Conservation (phyloP, 2,329 filamentous ascomycete species). For the Talaromyces sp. region DNA sequence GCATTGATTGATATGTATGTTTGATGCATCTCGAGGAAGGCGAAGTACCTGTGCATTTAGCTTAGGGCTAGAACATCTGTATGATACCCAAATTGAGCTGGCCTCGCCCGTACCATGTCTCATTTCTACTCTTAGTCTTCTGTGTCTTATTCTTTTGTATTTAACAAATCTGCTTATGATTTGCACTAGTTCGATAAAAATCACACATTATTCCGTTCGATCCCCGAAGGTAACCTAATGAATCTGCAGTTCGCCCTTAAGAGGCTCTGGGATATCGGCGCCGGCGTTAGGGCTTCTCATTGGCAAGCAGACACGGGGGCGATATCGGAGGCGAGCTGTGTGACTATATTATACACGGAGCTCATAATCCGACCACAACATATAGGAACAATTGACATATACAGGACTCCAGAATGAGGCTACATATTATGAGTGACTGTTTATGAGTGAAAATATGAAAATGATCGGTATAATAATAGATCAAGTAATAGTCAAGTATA, state of each 20-base stretch:
- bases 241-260: neutral
- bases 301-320: neutral
- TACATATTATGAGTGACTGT: neutral
- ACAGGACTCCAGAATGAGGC: neutral
- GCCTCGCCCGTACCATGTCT: neutral
- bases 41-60: neutral
- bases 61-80: constrained; percentile 8
- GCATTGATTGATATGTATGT: neutral
- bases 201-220: too few species aligned
- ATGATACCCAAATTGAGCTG: constrained; percentile 12
- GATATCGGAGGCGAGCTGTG: neutral
- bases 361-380: neutral
- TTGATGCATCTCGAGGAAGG: neutral
- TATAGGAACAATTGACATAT: neutral
- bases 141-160: neutral
- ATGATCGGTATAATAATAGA: neutral
- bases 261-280: neutral
- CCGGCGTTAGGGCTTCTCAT: neutral
- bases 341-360: neutral
- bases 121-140: neutral
- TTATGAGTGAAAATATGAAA: neutral
- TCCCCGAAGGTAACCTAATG: neutral
- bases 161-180: neutral
- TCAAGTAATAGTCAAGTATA: neutral
- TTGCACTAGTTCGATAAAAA: neutral